Base-by-base conservation (phyloP, 1,139 yeast genomes). In the Yamadazyma sp. region DNA sequence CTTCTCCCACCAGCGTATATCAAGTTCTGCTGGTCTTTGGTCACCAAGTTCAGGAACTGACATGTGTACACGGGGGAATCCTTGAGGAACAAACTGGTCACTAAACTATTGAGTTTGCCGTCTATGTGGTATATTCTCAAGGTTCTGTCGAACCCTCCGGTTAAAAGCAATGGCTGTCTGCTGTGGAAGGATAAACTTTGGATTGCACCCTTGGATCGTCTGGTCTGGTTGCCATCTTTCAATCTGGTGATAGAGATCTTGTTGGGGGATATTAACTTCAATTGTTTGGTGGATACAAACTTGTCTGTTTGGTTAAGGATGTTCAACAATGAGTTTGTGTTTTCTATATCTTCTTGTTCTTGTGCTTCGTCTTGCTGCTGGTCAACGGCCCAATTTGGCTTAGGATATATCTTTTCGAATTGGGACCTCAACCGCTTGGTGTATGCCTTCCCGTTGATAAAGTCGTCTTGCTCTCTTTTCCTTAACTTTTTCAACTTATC, bases 111-210 rank as follows among this genome's bases (percentile, higher is more conserved):
- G 43, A 66, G 59, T 56, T 85, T 87, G n/a, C 98, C 98, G 58
- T 92, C 98, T 43, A 91, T 79, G 55, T 92, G 95, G 59, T 83
- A 92, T 20, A 94, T 70, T 53, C 98, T 73, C 42, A 92, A 61
- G 0, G 97, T 86, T 53, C 88, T 77, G 59, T 94, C 99, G 56
- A 84, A 89, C 18, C 99, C 99, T 44, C 94, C 95, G 0, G 96
- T 86, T 44, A 92, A 65, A 35, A 92, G 64, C 32, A 94, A 66
- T 22, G 98, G 96, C 54, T 87, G 94, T 6, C 77, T 69, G 10
- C 87, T 87, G 59, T 94, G 98, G 75, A 92, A 92, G 10, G 85
- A 73, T 36, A 94, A 56, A 1, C 92, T 69, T 62, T 89, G 98
- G 18, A 94, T 78, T 1, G 89, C 96, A 0, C 96, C 75, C 49